Evolutionary conservation across 2,329 filamentous ascomycete genomes (phyloP).

Genomic region (Neonectria sp.): DNA sequence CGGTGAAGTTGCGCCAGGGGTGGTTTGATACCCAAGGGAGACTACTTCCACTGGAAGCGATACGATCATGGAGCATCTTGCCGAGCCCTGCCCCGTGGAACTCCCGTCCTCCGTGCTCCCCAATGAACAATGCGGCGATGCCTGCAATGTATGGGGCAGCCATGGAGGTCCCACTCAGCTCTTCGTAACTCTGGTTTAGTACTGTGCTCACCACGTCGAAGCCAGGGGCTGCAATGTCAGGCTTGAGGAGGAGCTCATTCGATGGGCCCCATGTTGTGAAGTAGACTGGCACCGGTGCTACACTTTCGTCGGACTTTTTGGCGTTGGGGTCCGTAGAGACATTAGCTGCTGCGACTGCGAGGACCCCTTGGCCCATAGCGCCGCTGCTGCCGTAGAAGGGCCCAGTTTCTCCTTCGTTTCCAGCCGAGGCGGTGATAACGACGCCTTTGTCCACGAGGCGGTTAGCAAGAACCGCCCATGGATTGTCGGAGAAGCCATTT

Average conservation of each 20-base stretch:
- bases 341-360: slow-evolving; percentile 56
- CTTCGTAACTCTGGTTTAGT: slow-evolving; percentile 59
- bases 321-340: slow-evolving; percentile 60
- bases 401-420: slow-evolving; percentile 65
- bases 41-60: slow-evolving; percentile 53
- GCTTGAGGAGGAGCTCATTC: slow-evolving; percentile 66
- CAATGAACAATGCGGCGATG: slow-evolving; percentile 63
- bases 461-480: slow-evolving; percentile 59
- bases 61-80: slow-evolving; percentile 51
- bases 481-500: slow-evolving; percentile 58
- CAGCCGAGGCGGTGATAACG: slow-evolving; percentile 65
- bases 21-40: slow-evolving; percentile 49
- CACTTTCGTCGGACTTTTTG: slow-evolving; percentile 45
- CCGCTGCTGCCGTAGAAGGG: slow-evolving; percentile 61
- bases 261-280: slow-evolving; percentile 68
- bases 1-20: slow-evolving; percentile 43
- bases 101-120: slow-evolving; percentile 58
- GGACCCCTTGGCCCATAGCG: slow-evolving; percentile 52
- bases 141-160: slow-evolving; percentile 68
- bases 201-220: slow-evolving; percentile 66
- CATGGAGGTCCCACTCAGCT: slow-evolving; percentile 70
- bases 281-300: slow-evolving; percentile 55
- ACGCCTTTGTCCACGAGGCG: slow-evolving; percentile 62
- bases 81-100: slow-evolving; percentile 55
- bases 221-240: slow-evolving; percentile 65